Evolutionary conservation across 1,284 basidiomycete genomes (phyloP).

Genomic region (Ustilago esculenta): DNA sequence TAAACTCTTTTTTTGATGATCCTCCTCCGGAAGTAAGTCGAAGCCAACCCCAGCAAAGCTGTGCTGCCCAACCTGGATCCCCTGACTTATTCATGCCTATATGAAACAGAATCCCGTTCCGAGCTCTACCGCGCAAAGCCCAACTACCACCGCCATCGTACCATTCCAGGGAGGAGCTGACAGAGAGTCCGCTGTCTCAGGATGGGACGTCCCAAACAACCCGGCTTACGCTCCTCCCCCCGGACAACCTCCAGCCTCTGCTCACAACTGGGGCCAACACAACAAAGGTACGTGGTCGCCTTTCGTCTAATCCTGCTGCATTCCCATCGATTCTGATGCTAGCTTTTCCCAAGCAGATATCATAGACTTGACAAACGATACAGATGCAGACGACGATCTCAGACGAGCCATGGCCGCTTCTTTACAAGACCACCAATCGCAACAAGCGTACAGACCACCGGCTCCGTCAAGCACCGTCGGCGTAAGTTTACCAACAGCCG

Average conservation of each 20-base stretch:
- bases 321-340: not conserved
- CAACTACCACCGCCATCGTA: constrained; percentile 18
- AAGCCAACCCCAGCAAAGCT: too few relatives aligned
- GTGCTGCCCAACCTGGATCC: too few relatives aligned
- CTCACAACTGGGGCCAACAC: constrained; percentile 8
- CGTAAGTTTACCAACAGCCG: constrained; percentile 22
- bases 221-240: constrained; percentile 25
- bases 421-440: constrained; percentile 33
- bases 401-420: constrained; percentile 42
- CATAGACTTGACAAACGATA: constrained; percentile 44
- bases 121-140: constrained; percentile 4
- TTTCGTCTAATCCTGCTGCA: not conserved
- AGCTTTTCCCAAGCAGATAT: constrained; percentile 7
- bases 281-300: constrained; percentile 14
- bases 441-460: constrained; percentile 20
- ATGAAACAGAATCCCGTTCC: constrained; percentile 6
- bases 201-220: constrained; percentile 17
- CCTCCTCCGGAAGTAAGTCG: constrained; percentile 43
- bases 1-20: constrained; percentile 45
- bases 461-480: constrained; percentile 37
- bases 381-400: constrained; percentile 40
- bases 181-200: constrained; percentile 1
- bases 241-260: constrained; percentile 13
- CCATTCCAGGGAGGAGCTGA: constrained; percentile 9
- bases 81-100: not conserved